phyloP scores from a whole-genome alignment of 2,329 filamentous ascomycete species.

The Aureobasidium sp. region DNA sequence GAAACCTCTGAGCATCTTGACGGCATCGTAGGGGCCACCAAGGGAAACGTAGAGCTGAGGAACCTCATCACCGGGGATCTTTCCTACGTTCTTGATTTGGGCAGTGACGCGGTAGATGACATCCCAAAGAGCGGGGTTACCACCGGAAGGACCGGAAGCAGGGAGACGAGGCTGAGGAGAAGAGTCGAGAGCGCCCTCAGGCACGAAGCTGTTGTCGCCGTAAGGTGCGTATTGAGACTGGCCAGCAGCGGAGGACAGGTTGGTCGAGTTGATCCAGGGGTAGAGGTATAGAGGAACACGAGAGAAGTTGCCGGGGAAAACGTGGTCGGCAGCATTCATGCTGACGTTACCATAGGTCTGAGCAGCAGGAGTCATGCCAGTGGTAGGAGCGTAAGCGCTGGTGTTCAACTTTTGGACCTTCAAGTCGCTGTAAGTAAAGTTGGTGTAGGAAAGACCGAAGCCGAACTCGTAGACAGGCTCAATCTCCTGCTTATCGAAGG shows the following conservation, averaged over 20 bases:
- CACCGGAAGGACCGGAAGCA: constrained; percentile 55
- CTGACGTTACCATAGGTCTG: constrained; percentile 48
- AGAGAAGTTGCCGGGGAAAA: constrained; percentile 55
- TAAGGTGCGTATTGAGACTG: constrained; percentile 50
- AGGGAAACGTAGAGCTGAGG: constrained; percentile 69
- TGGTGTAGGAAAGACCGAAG: constrained; percentile 68
- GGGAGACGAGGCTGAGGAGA: constrained; percentile 49
- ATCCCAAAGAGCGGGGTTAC: constrained; percentile 58
- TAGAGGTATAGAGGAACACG: constrained; percentile 52
- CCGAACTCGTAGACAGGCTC: constrained; percentile 71
- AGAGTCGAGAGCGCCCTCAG: constrained; percentile 48
- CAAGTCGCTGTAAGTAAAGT: constrained; percentile 61
- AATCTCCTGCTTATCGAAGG: constrained; percentile 57
- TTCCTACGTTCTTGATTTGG: constrained; percentile 61
- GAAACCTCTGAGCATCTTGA: constrained; percentile 63
- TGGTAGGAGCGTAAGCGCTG: constrained; percentile 49
- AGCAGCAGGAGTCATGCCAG: constrained; percentile 52
- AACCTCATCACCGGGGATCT: constrained; percentile 56
- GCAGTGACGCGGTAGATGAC: constrained; percentile 57
- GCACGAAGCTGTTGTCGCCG: constrained; percentile 54
- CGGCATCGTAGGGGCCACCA: constrained; percentile 61
- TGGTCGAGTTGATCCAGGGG: constrained; percentile 58
- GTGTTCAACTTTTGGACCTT: constrained; percentile 40
- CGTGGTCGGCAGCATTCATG: constrained; percentile 45
- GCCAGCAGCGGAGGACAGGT: constrained; percentile 47